Conservation (phyloP, 306 rosid species). For the Pterocarpus santalinus region DNA sequence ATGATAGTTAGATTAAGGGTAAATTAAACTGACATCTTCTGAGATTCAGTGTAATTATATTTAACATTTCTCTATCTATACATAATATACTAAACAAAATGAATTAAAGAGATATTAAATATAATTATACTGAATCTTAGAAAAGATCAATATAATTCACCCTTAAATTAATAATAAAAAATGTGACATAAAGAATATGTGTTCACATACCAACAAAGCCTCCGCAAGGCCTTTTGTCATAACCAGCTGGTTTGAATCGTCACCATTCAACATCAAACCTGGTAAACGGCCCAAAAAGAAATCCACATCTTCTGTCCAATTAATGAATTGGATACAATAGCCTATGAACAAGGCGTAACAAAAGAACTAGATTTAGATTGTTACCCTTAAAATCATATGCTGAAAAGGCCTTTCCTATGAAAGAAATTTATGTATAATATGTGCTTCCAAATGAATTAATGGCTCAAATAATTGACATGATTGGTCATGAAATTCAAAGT, state of each 20-base stretch:
- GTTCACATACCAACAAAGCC: constrained; percentile 41
- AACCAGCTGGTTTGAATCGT: not conserved
- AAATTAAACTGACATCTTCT: no score
- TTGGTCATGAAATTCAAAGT: no score
- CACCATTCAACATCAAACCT: constrained; percentile 31
- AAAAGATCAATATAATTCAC: no score
- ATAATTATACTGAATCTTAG: no score
- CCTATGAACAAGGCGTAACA: not conserved
- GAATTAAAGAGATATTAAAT: no score
- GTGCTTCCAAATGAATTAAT: no score
- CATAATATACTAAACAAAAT: no score
- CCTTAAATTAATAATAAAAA: not conserved
- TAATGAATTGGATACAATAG: not conserved
- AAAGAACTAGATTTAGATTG: not conserved
- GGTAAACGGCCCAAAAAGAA: not conserved
- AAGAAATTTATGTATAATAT: no score
- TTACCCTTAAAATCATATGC: not conserved
- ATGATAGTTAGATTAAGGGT: not conserved
- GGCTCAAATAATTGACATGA: no score
- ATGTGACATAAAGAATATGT: not conserved
- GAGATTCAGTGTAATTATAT: no score
- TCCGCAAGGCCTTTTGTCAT: constrained; percentile 39
- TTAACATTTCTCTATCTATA: no score
- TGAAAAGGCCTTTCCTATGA: no score
- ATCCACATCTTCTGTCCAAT: constrained; percentile 4